Conservation (phyloP, 805 yeast species). For the Geotrichum ghanense region DNA sequence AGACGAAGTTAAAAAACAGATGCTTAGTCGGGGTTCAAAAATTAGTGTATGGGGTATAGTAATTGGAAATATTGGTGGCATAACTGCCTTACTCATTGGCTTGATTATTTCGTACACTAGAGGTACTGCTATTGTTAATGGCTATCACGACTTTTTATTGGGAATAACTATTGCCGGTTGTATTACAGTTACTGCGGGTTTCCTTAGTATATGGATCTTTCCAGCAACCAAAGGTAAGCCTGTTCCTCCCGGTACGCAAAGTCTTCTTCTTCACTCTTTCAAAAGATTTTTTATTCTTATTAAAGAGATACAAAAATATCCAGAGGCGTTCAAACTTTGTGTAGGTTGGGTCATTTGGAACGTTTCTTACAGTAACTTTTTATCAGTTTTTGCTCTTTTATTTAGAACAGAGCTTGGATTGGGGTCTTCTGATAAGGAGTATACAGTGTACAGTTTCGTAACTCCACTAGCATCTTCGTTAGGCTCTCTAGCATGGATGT, state of each 20-base stretch:
- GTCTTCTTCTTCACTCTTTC: neutral
- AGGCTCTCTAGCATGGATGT: neutral
- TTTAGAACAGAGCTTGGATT: neutral
- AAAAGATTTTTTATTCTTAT: neutral
- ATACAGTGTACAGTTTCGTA: neutral
- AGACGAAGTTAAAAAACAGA: neutral
- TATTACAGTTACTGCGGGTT: neutral
- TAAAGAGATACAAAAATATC: neutral
- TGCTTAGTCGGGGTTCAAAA: neutral
- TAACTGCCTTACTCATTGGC: neutral
- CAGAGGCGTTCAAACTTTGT: neutral
- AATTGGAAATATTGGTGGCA: neutral
- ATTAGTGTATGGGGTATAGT: neutral
- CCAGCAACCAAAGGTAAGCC: neutral
- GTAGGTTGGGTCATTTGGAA: constrained; percentile 2
- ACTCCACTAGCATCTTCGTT: neutral
- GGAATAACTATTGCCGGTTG: neutral
- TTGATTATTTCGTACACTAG: neutral
- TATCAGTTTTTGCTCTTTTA: neutral
- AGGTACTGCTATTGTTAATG: neutral
- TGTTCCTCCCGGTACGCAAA: neutral
- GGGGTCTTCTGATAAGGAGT: neutral
- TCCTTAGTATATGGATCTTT: neutral
- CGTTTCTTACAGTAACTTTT: neutral
- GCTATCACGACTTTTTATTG: neutral